Evolutionary conservation across 805 yeast species (phyloP).

Genomic region (Hanseniaspora valbyensis): DNA sequence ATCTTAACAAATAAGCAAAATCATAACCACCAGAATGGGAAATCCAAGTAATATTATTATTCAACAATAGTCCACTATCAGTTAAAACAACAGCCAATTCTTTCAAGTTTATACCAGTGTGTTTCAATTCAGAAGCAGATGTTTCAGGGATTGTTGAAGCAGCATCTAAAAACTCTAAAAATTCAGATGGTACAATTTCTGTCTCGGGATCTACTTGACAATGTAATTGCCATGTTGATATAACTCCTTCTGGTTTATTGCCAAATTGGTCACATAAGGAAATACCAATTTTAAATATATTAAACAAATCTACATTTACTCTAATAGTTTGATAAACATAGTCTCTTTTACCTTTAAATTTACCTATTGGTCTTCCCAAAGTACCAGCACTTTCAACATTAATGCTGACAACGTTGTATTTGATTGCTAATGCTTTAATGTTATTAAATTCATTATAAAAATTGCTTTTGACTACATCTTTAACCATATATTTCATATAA

Average conservation of each 20-base stretch:
- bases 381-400: constrained; percentile 95
- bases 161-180: constrained; percentile 25
- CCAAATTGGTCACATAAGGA: constrained; percentile 62
- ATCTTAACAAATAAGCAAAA: constrained; percentile 73
- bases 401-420: constrained; percentile 51
- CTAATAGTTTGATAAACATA: constrained; percentile 94
- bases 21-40: constrained; percentile 93
- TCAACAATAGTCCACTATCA: constrained; percentile 74
- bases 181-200: constrained; percentile 81
- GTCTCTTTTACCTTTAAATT: constrained; percentile 77
- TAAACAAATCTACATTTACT: constrained; percentile 76
- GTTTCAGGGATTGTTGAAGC: constrained; percentile 14
- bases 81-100: constrained; percentile 76
- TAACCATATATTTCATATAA: constrained; percentile 26
- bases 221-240: constrained; percentile 94
- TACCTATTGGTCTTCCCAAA: constrained; percentile 90
- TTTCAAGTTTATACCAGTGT: constrained; percentile 64
- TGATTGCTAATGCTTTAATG: constrained; percentile 47
- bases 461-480: constrained; percentile 67
- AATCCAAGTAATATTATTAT: constrained; percentile 63
- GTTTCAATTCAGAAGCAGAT: constrained; percentile 44
- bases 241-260: constrained; percentile 51
- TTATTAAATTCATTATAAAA: constrained; percentile 54
- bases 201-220: constrained; percentile 64
- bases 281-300: constrained; percentile 76